These are phyloP conservation scores for thale cress (Arabidopsis thaliana) DNA, from an alignment of 345 rosid genomes.

Conservation along the genomic window DNA sequence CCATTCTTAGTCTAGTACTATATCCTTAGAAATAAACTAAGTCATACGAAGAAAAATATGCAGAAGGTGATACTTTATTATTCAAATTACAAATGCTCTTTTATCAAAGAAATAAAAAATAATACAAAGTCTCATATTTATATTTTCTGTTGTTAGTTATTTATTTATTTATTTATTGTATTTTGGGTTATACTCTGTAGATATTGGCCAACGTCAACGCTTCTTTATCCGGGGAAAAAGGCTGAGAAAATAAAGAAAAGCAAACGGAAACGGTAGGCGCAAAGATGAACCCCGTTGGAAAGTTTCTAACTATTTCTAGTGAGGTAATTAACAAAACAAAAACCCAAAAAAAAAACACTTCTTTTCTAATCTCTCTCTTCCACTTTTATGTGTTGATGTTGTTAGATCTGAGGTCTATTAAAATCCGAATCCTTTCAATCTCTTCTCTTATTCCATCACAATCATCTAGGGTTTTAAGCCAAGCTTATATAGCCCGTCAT, in stretches of 20 bases:
- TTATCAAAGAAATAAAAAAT: too few relatives aligned
- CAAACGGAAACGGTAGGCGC: slow-evolving; percentile 46
- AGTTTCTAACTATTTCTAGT: slow-evolving; percentile 24
- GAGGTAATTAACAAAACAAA: slow-evolving; percentile 5
- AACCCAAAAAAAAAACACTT: neutral
- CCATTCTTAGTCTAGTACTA: neutral
- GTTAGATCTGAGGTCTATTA: slow-evolving; percentile 35
- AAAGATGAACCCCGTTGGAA: slow-evolving; percentile 39
- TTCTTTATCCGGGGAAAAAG: slow-evolving; percentile 16
- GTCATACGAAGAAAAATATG: neutral
- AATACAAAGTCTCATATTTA: neutral
- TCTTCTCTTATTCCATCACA: slow-evolving; percentile 45
- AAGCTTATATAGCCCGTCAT: slow-evolving; percentile 10
- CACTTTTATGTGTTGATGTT: neutral
- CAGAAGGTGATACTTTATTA: neutral
- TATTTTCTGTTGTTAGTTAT: neutral
- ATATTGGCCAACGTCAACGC: slow-evolving; percentile 33
- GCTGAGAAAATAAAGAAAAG: neutral
- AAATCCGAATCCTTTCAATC: slow-evolving; percentile 21
- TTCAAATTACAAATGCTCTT: neutral
- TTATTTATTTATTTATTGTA: neutral
- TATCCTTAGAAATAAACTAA: neutral
- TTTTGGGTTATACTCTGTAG: neutral
- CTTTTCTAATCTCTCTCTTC: neutral
- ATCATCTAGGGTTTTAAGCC: slow-evolving; percentile 44